Conservation (phyloP, 2,329 filamentous ascomycete genomes). For the Samsoniella hepiali region DNA sequence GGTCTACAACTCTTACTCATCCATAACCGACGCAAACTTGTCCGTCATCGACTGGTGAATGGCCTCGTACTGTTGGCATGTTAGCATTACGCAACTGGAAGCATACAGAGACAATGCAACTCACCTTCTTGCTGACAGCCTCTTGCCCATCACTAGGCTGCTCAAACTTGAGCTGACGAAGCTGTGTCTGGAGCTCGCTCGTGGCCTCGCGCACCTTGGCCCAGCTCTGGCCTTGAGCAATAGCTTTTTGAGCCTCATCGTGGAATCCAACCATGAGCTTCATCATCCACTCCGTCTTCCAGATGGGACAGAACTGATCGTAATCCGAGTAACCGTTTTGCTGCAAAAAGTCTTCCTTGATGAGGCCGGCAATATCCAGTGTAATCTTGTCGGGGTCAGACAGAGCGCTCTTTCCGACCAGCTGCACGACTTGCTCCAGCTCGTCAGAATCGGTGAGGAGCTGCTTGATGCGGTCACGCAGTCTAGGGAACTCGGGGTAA, state of each 20-base stretch:
- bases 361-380: conserved; percentile 80
- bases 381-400: conserved; percentile 99
- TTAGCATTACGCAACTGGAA: conserved; percentile 35
- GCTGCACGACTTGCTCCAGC: conserved; percentile 95
- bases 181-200: conserved; percentile 75
- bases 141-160: conserved; percentile 82
- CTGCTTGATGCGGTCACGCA: conserved; percentile 90
- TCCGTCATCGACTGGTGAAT: conserved; percentile 90
- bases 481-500: conserved; percentile 87
- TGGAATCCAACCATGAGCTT: conserved; percentile 98
- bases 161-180: conserved; percentile 97
- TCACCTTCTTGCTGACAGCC: conserved; percentile 76
- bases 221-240: conserved; percentile 89
- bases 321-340: conserved; percentile 99
- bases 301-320: conserved; percentile 97
- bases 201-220: conserved; percentile 89
- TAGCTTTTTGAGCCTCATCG: conserved; percentile 93
- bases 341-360: conserved; percentile 99
- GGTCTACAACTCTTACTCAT: conserved; percentile 63
- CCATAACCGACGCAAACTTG: conserved; percentile 93
- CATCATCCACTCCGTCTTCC: conserved; percentile 99
- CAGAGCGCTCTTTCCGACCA: conserved; percentile 94
- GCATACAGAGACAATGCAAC: conserved; percentile 27
- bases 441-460: conserved; percentile 94
- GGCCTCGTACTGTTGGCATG: conserved; percentile 71